Evolutionary conservation across 192 early-diverging fungal genomes (phyloP).

Genomic region (Chytriomyces hyalinus): DNA sequence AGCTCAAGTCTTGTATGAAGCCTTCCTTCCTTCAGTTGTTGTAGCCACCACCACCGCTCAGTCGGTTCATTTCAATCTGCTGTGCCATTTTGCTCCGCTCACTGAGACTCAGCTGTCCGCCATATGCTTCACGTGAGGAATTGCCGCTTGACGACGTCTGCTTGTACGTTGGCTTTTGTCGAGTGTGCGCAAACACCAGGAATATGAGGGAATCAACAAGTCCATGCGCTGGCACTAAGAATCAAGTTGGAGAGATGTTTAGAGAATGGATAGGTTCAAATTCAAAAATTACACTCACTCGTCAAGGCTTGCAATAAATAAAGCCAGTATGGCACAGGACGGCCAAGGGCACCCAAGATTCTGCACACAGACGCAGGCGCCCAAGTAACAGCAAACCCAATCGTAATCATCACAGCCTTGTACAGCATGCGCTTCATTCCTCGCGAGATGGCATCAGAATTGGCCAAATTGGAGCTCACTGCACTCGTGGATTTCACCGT

Average conservation of each 20-base stretch:
- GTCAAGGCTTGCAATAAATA: slow-evolving; percentile 16
- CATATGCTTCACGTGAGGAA: neutral
- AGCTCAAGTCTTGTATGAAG: no score
- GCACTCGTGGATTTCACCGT: slow-evolving; percentile 4
- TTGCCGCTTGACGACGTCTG: neutral
- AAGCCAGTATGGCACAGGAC: slow-evolving; percentile 6
- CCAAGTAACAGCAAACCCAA: slow-evolving; percentile 14
- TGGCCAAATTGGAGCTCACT: neutral
- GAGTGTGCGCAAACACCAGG: neutral
- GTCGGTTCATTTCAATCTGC: neutral
- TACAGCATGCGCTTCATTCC: neutral
- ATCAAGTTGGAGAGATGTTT: no score
- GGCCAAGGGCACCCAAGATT: neutral
- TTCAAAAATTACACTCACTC: neutral
- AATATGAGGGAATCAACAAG: slow-evolving; percentile 17
- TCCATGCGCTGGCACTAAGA: slow-evolving; percentile 16
- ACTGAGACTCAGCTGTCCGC: neutral
- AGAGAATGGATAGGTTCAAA: neutral
- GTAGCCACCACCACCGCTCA: neutral
- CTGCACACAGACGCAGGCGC: neutral
- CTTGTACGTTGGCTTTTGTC: neutral
- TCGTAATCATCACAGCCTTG: neutral
- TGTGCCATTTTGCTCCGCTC: neutral
- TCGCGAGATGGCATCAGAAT: neutral
- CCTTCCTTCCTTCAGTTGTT: no score